phyloP scores from a whole-genome alignment of 2,329 filamentous ascomycete species.

The Colletotrichum tabaci region DNA sequence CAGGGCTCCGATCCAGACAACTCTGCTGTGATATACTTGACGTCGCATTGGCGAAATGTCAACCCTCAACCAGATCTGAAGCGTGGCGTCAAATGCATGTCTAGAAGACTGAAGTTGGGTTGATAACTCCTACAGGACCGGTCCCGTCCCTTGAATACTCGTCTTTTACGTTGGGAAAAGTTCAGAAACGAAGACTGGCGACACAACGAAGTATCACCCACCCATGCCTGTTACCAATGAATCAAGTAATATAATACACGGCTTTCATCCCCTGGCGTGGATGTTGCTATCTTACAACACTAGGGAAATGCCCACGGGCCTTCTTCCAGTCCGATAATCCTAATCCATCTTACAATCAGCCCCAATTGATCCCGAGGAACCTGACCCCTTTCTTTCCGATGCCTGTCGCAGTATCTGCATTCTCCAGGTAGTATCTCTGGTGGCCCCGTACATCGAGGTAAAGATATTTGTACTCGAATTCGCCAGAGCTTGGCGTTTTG shows the following conservation, averaged over 20 bases:
- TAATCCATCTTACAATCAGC: conserved; percentile 44
- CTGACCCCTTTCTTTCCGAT: conserved; percentile 62
- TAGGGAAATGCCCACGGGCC: not conserved
- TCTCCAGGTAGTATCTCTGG: conserved; percentile 76
- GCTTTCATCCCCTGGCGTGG: not conserved
- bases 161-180: no score
- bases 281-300: conserved; percentile 11
- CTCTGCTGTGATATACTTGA: not conserved
- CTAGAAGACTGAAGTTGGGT: not conserved
- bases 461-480: conserved; percentile 85
- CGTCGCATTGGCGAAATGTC: not conserved
- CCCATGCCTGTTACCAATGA: no score
- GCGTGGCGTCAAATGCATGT: no score
- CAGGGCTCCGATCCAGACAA: not conserved
- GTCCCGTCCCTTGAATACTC: not conserved
- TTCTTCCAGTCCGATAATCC: not conserved
- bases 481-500: conserved; percentile 73
- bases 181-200: not conserved
- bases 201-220: not conserved
- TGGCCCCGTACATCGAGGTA: conserved; percentile 85
- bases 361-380: conserved; percentile 76
- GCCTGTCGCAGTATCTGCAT: conserved; percentile 62
- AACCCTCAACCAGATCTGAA: not conserved
- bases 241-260: conserved; percentile 1
- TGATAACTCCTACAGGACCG: not conserved